Evolutionary conservation across 805 yeast species (phyloP).

Genomic region (Monosporozyma solicola): DNA sequence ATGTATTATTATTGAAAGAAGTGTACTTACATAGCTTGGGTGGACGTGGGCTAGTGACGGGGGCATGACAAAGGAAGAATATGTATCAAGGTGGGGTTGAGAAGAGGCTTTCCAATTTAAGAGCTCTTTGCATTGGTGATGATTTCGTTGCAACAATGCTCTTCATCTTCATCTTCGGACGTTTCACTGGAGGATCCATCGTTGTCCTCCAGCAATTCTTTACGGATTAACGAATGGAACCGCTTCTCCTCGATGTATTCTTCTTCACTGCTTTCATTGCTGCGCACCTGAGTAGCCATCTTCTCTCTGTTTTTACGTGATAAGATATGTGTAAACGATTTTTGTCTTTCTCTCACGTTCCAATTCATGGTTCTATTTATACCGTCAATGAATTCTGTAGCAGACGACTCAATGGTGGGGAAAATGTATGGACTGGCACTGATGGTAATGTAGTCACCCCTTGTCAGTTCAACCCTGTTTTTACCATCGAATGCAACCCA

Average conservation of each 20-base stretch:
- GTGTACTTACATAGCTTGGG: neutral
- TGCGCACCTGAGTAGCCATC: constrained; percentile 7
- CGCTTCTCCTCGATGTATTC: constrained; percentile 5
- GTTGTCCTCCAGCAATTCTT: neutral
- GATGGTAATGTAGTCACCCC: constrained; percentile 78
- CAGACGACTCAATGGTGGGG: constrained; percentile 74
- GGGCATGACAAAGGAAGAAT: neutral
- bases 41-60: neutral
- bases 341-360: constrained; percentile 85
- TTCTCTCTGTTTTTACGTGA: constrained; percentile 13
- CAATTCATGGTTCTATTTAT: constrained; percentile 81
- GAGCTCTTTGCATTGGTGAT: neutral
- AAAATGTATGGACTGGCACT: constrained; percentile 84
- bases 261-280: constrained; percentile 6
- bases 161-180: neutral
- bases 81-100: neutral
- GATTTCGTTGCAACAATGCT: neutral
- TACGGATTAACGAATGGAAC: neutral
- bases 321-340: constrained; percentile 45
- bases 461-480: constrained; percentile 64
- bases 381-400: constrained; percentile 72
- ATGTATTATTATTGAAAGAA: neutral
- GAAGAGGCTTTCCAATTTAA: neutral
- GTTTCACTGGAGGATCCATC: neutral
- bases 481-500: constrained; percentile 97